These are phyloP conservation scores for Rubus idaeus DNA, from an alignment of 306 rosid genomes.

Conservation along the genomic window DNA sequence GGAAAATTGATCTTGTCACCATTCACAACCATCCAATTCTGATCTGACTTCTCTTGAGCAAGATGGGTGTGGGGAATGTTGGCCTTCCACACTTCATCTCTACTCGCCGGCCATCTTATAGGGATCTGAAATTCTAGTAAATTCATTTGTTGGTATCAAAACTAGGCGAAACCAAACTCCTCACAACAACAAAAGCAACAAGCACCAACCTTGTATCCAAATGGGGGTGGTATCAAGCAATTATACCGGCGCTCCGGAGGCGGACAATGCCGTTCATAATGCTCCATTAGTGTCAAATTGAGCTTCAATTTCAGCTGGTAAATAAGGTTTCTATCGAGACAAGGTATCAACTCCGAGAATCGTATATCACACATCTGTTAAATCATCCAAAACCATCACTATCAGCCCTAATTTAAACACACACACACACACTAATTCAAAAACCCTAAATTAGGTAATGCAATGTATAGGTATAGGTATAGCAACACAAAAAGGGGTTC, in stretches of 20 bases:
- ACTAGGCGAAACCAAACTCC: constrained; percentile 9
- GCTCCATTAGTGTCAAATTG: constrained; percentile 59
- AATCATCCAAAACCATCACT: neutral
- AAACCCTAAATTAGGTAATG: no score
- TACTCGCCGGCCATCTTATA: constrained; percentile 60
- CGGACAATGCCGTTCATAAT: constrained; percentile 62
- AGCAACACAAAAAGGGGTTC: no score
- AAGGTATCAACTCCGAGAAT: constrained; percentile 58
- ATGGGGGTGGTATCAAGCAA: constrained; percentile 57
- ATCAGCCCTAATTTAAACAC: neutral
- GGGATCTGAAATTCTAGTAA: constrained; percentile 53
- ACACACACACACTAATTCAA: neutral
- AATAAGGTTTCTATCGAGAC: constrained; percentile 54
- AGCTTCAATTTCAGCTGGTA: constrained; percentile 50
- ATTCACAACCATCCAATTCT: constrained; percentile 70
- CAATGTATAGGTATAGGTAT: no score
- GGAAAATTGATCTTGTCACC: constrained; percentile 70
- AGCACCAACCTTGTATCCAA: constrained; percentile 51
- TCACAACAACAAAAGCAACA: neutral
- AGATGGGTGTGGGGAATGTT: constrained; percentile 67
- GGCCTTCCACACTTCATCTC: constrained; percentile 76
- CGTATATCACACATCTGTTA: constrained; percentile 46
- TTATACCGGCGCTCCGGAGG: constrained; percentile 52
- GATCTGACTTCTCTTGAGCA: constrained; percentile 63
- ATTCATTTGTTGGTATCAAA: constrained; percentile 32